Evolutionary conservation across 2,329 filamentous ascomycete genomes (phyloP).

Genomic region (Exserohilum turcica): DNA sequence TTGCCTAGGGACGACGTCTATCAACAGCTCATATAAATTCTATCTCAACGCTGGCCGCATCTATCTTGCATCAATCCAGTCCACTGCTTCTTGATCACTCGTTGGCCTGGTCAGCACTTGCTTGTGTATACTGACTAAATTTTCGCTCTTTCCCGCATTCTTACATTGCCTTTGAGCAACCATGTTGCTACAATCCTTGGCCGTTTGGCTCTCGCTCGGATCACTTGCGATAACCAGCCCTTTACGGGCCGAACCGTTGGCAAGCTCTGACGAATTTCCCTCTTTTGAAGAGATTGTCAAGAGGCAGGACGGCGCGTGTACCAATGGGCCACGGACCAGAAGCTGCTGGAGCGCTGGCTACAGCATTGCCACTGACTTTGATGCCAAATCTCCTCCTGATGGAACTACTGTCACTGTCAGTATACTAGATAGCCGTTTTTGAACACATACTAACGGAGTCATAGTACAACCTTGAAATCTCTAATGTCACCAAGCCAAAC

Average conservation of each 20-base stretch:
- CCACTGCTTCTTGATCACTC: slow-evolving; percentile 9
- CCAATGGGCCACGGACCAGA: slow-evolving; percentile 48
- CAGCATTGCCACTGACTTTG: slow-evolving; percentile 54
- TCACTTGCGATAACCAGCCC: slow-evolving; percentile 38
- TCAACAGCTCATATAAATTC: slow-evolving; percentile 23
- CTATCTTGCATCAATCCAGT: slow-evolving; percentile 12
- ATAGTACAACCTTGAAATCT: slow-evolving; percentile 49
- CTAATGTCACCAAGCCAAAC: slow-evolving; percentile 48
- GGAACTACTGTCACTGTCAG: slow-evolving; percentile 44
- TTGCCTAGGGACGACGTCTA: neutral
- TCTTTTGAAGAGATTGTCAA: slow-evolving; percentile 27
- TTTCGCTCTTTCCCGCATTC: slow-evolving; percentile 4
- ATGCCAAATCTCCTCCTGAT: slow-evolving; percentile 50
- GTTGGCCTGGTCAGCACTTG: slow-evolving; percentile 15
- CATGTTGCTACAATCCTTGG: slow-evolving; percentile 35
- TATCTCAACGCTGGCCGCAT: slow-evolving; percentile 7
- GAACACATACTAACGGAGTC: slow-evolving; percentile 3
- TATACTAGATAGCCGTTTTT: neutral
- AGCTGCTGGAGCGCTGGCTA: slow-evolving; percentile 52
- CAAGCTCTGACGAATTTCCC: slow-evolving; percentile 7
- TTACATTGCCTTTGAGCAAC: slow-evolving; percentile 13
- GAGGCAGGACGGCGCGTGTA: slow-evolving; percentile 47
- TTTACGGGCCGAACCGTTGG: slow-evolving; percentile 18
- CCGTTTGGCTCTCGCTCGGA: slow-evolving; percentile 32
- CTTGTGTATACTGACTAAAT: slow-evolving; percentile 15